Evolutionary conservation across 106 monocot genomes (phyloP), one percentile per base, ranked within the genome.

Genomic region (Triglochin maritima): DNA sequence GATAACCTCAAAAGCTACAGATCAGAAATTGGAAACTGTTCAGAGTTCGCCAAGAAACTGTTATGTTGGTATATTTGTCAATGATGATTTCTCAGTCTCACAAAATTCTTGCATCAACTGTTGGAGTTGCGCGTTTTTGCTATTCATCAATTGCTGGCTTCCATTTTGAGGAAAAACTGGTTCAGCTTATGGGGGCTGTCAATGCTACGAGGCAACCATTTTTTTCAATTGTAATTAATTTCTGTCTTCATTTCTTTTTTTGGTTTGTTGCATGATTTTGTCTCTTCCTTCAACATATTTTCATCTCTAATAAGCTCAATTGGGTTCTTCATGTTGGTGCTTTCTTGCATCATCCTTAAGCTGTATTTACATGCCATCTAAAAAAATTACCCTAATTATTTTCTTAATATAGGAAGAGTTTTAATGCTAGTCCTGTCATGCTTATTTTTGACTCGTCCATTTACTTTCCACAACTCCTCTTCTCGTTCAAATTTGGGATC

Each of bases 71-170:
- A 78, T 96, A 51, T 96, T 87, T 81, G 83, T 96, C 48, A 87
- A 96, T 75, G 95, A 96, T 76, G 77, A 80, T 52, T 96, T 96
- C 66, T 85, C 79, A 81, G 29, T 85, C 95, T 2, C 95, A 88
- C 83, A 96, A 83, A 69, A 76, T 85, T 79, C 90, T 85, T 73
- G 82, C 95, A 76, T 96, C 95, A 61, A 96, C 85, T 73, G 95
- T 96, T 71, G 90, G 95, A 50, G 78, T 85, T 60, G 44, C 80
- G 54, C 68, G 85, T 48, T 90, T 85, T 80, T 90, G 95, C 74
- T 72, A 83, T 72, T 75, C 76, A 64, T 83, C 90, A 69, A 60
- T 96, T 78, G 95, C 95, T 80, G 95, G 95, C 48, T 96, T 90
- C 59, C 71, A 90, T 80, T 90, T 96, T 72, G 90, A 96, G 73